Conservation (phyloP, 2,329 filamentous ascomycete genomes). For the Sarocladiaceae sp. region DNA sequence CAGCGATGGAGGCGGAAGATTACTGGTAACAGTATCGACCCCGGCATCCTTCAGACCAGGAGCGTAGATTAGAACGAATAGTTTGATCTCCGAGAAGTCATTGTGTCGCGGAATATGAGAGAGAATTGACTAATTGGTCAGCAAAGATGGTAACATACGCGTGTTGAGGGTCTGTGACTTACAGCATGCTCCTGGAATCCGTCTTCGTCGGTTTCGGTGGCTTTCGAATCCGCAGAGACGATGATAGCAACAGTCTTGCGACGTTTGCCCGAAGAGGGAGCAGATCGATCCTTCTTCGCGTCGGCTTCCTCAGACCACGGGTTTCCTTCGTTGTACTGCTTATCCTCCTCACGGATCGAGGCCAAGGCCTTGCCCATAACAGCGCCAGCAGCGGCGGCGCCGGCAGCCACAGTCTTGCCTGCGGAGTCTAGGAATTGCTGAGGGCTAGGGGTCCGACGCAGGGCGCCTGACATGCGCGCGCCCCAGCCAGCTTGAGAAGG, state of each 20-base stretch:
- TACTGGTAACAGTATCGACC: conserved; percentile 44
- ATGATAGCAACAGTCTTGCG: conserved; percentile 82
- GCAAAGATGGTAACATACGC: conserved; percentile 13
- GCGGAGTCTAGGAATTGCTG: conserved; percentile 84
- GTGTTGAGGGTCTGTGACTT: conserved; percentile 34
- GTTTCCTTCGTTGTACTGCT: conserved; percentile 77
- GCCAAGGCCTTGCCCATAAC: conserved; percentile 76
- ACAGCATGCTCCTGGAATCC: conserved; percentile 74
- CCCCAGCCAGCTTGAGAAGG: conserved; percentile 53
- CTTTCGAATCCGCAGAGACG: conserved; percentile 67
- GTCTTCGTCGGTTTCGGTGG: conserved; percentile 53
- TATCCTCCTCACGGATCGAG: conserved; percentile 78
- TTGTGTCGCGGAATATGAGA: conserved; percentile 78
- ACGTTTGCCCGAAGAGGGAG: conserved; percentile 36
- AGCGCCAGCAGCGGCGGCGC: conserved; percentile 75
- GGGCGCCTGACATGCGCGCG: conserved; percentile 70
- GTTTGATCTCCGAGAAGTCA: conserved; percentile 64
- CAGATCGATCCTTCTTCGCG: conserved; percentile 43
- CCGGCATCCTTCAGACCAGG: conserved; percentile 67
- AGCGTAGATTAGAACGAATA: conserved; percentile 87
- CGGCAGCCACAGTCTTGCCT: conserved; percentile 72
- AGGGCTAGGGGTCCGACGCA: conserved; percentile 77
- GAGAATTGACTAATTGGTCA: conserved; percentile 64
- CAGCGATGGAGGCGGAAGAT: conserved; percentile 55
- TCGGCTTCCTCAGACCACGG: conserved; percentile 90